phyloP scores from a whole-genome alignment of 768 basidiomycete species.

The Pleurotus djamor region DNA sequence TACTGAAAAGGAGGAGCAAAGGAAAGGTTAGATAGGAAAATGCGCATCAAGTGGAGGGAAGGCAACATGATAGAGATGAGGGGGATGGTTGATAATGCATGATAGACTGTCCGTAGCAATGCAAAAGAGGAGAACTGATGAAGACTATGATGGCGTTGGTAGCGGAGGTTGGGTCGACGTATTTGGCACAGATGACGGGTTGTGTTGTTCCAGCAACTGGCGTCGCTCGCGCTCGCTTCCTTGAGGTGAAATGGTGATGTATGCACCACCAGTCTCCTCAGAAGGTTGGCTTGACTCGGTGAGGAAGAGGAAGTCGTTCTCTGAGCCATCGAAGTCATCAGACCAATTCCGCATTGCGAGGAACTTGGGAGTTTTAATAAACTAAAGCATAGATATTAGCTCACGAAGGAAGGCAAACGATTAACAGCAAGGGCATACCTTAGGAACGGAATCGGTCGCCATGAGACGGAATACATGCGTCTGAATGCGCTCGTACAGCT shows the following conservation, averaged over 20 bases:
- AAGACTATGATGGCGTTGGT: conserved; percentile 19
- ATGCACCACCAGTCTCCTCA: conserved; percentile 81
- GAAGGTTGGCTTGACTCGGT: conserved; percentile 34
- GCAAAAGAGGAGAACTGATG: conserved; percentile 14
- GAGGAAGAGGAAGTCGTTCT: conserved; percentile 56
- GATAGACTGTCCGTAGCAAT: conserved; percentile 23
- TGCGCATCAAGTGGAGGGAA: conserved; percentile 7
- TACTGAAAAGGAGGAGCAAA: conserved; percentile 9
- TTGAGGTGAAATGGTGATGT: conserved; percentile 82
- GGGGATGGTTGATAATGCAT: conserved; percentile 14
- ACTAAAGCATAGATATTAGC: conserved; percentile 39
- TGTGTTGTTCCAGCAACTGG: conserved; percentile 17
- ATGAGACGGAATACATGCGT: conserved; percentile 95
- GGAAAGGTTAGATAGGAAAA: conserved; percentile 14
- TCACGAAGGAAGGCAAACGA: too few species aligned
- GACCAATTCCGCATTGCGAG: conserved; percentile 76
- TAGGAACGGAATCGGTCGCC: conserved; percentile 99
- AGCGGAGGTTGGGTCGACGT: neutral
- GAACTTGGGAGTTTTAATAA: conserved; percentile 86
- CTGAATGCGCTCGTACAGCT: conserved; percentile 94
- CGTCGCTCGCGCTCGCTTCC: conserved; percentile 70
- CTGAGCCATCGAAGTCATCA: conserved; percentile 70
- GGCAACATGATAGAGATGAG: conserved; percentile 6
- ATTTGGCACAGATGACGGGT: neutral
- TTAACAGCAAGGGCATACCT: too few species aligned